Base-by-base conservation (phyloP, 1,284 basidiomycete species). In the Tilletiopsis washingtonensis region DNA sequence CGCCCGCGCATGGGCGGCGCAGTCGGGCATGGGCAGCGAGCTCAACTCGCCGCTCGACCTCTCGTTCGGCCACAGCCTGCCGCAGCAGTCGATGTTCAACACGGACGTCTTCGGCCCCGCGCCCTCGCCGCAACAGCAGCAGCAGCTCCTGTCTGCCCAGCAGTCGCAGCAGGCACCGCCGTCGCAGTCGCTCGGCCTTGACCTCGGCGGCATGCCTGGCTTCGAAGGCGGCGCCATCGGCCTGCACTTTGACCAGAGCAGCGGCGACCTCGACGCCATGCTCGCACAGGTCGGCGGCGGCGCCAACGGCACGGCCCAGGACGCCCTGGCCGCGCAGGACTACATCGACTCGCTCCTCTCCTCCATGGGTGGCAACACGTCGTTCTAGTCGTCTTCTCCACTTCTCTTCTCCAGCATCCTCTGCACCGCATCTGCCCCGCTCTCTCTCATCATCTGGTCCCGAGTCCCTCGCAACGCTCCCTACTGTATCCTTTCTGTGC, bases 1-100 rank as follows among this genome's bases (percentile, higher is more conserved):
- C 12, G 59, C 57, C 43, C 51, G 64, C 34, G 59, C 60, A 32
- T 68, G 66, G 66, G 63, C 66, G 5, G 51, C 44, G 20, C 37
- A 39, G 20, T 5, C 37, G 6, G 37, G 37, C 37, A 39, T 39
- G 37, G 5, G 5, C 37, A 11, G 6, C 5, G 37, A 39, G 6
- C 43, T 61, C 27, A 53, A 45, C n/a, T 61, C 59, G 37, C 59
- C 59, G 12, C 51, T 61, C 17, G 59, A 61, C 45, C 54, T 56
- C 50, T 52, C 43, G 44, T 61, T 61, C 51, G 52, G 49, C 32
- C 47, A 50, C 47, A 11, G 47, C 44, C 5, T 32, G 48, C 26
- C 51, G 47, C 51, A 51, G 48, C 47, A 20, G 44, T n/a, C 11
- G 12, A 14, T 4, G n/a, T 19, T 14, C 43, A 9, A 21, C 32